Evolutionary conservation across 192 early-diverging fungal genomes (phyloP).

Genomic region (Entomortierella beljakovae): DNA sequence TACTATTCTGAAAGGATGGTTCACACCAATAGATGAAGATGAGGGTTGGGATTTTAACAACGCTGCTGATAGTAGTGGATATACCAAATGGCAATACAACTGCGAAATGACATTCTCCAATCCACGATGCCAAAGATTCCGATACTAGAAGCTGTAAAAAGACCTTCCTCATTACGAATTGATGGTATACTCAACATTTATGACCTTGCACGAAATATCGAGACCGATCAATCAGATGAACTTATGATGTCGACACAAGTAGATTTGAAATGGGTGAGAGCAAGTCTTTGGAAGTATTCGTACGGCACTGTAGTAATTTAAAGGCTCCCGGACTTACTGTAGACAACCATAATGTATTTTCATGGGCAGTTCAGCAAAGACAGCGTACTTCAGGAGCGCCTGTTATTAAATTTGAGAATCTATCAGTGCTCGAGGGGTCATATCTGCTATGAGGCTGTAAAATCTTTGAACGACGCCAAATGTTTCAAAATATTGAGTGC

Average conservation of each 20-base stretch:
- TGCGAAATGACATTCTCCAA: neutral
- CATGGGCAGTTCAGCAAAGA: neutral
- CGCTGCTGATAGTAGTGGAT: too few species aligned
- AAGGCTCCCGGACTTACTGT: neutral
- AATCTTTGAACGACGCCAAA: too few species aligned
- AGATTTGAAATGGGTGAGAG: constrained; percentile 7
- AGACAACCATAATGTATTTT: neutral
- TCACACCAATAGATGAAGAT: too few species aligned
- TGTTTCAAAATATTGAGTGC: too few species aligned
- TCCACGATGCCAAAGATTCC: neutral
- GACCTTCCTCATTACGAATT: neutral
- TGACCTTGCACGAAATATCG: neutral
- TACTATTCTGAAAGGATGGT: too few species aligned
- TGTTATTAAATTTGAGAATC: too few species aligned
- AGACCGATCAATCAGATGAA: neutral
- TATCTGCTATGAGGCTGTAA: too few species aligned
- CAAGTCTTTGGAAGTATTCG: constrained; percentile 6
- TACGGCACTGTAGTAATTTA: constrained; percentile 6
- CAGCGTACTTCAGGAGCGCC: neutral
- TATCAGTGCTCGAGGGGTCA: too few species aligned
- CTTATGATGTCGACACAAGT: neutral
- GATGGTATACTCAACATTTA: neutral
- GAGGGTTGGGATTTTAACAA: too few species aligned
- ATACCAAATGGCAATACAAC: too few species aligned
- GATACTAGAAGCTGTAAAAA: neutral